phyloP scores from a whole-genome alignment of 1,139 yeast species.

The Sugiyamaella paludigena region DNA sequence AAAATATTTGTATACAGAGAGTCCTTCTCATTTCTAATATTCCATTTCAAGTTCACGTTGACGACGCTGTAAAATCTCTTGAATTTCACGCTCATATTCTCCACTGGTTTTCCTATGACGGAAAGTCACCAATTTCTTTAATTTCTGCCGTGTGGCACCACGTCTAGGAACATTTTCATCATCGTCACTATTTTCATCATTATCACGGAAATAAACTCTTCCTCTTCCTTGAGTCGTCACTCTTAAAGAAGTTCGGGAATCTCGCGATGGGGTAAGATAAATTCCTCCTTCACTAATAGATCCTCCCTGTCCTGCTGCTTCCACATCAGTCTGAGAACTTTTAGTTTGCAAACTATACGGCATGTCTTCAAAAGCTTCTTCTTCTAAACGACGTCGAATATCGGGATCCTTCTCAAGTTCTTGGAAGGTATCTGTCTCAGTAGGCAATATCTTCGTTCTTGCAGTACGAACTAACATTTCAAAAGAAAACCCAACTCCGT shows the following conservation, averaged over 20 bases:
- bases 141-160: conserved; percentile 22
- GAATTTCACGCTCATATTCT: conserved; percentile 41
- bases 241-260: conserved; percentile 2
- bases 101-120: conserved; percentile 30
- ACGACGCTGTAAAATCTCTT: conserved; percentile 39
- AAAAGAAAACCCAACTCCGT: conserved; percentile 54
- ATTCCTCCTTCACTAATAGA: neutral
- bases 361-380: conserved; percentile 67
- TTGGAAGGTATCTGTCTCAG: conserved; percentile 77
- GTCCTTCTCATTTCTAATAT: neutral
- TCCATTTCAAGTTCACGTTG: conserved; percentile 31
- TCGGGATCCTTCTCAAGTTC: conserved; percentile 68
- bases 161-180: conserved; percentile 46
- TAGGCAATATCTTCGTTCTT: conserved; percentile 57
- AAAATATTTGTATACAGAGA: neutral
- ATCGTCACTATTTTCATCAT: conserved; percentile 58
- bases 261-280: neutral
- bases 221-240: conserved; percentile 9
- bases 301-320: neutral
- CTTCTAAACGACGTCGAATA: conserved; percentile 68
- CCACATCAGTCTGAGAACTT: conserved; percentile 5
- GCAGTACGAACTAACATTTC: conserved; percentile 64
- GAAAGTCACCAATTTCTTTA: conserved; percentile 29
- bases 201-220: conserved; percentile 39
- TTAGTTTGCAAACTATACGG: conserved; percentile 5